A percentile compares a stretch with the other conserved stretches of the same genome.
Conservation (phyloP, 2,329 filamentous ascomycete genomes). For the Microdochium bolleyi region DNA sequence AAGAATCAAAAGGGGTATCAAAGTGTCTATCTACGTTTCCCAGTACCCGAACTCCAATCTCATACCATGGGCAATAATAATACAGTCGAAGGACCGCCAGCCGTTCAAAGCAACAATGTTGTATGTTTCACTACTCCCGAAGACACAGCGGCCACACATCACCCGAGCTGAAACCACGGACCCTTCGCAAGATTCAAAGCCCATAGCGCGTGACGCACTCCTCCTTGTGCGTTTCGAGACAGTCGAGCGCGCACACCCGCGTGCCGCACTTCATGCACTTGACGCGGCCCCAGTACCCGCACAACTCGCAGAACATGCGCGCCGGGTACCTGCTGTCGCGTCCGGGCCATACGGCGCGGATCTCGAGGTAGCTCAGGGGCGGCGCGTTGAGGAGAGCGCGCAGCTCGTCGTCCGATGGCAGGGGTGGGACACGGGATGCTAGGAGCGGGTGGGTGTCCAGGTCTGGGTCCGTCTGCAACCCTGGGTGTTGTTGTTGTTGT, state of each 20-base stretch:
- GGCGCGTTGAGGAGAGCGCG: constrained; percentile 54
- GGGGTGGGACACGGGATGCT: constrained; percentile 45
- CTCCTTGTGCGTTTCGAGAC: constrained; percentile 63
- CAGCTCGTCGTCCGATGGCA: constrained; percentile 54
- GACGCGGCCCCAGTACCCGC: constrained; percentile 74
- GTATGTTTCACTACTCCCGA: too few relatives aligned
- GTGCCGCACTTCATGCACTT: constrained; percentile 72
- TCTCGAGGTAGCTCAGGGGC: constrained; percentile 61
- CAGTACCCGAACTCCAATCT: not conserved
- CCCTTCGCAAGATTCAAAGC: constrained; percentile 17
- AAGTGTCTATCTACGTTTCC: not conserved
- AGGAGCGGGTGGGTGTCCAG: constrained; percentile 52
- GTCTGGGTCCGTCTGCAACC: too few relatives aligned
- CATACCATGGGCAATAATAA: too few relatives aligned
- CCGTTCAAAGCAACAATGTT: too few relatives aligned
- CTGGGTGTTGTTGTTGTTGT: constrained; percentile 23
- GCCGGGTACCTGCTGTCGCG: constrained; percentile 36
- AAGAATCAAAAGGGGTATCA: not conserved
- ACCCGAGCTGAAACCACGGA: not conserved
- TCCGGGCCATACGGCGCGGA: constrained; percentile 35
- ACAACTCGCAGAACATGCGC: constrained; percentile 68
- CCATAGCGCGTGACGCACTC: constrained; percentile 63
- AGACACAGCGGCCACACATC: too few relatives aligned
- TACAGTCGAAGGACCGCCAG: too few relatives aligned
- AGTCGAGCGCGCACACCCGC: constrained; percentile 69